A percentile compares a stretch with the other conserved stretches of the same genome.
phyloP scores from a whole-genome alignment of 2,329 filamentous ascomycete genomes.

The Geoglossum cookeanum region DNA sequence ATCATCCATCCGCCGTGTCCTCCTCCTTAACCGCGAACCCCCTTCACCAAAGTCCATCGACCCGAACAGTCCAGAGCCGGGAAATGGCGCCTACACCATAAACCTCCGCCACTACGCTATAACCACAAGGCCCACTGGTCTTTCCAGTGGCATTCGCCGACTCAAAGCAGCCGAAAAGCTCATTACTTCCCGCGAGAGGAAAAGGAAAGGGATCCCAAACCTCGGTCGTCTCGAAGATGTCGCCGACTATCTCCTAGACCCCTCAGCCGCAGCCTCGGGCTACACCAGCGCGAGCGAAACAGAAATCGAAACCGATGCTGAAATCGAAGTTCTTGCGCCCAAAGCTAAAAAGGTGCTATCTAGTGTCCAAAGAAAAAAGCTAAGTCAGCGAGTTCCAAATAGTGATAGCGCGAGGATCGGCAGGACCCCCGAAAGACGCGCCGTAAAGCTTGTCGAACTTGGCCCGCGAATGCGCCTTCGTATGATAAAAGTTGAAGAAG shows the following conservation, averaged over 20 bases:
- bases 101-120: slow-evolving; percentile 92
- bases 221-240: slow-evolving; percentile 83
- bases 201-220: slow-evolving; percentile 59
- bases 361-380: slow-evolving; percentile 23
- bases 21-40: slow-evolving; percentile 70
- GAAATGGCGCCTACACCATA: slow-evolving; percentile 47
- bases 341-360: slow-evolving; percentile 32
- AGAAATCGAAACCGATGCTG: slow-evolving; percentile 83
- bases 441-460: slow-evolving; percentile 80
- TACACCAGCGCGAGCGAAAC: slow-evolving; percentile 90
- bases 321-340: slow-evolving; percentile 61
- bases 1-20: slow-evolving; percentile 76
- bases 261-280: slow-evolving; percentile 50
- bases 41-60: slow-evolving; percentile 14
- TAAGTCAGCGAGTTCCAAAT: slow-evolving; percentile 15
- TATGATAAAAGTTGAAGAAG: slow-evolving; percentile 91
- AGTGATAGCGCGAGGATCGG: slow-evolving; percentile 17
- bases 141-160: slow-evolving; percentile 67
- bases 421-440: slow-evolving; percentile 57
- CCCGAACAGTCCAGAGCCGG: slow-evolving; percentile 24
- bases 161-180: slow-evolving; percentile 75
- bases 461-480: slow-evolving; percentile 78
- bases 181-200: slow-evolving; percentile 37
- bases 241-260: slow-evolving; percentile 80
- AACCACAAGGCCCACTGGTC: slow-evolving; percentile 65